These are phyloP conservation scores for Leucocoprinus birnbaumii DNA, from an alignment of 768 basidiomycete genomes.

Conservation along the genomic window DNA sequence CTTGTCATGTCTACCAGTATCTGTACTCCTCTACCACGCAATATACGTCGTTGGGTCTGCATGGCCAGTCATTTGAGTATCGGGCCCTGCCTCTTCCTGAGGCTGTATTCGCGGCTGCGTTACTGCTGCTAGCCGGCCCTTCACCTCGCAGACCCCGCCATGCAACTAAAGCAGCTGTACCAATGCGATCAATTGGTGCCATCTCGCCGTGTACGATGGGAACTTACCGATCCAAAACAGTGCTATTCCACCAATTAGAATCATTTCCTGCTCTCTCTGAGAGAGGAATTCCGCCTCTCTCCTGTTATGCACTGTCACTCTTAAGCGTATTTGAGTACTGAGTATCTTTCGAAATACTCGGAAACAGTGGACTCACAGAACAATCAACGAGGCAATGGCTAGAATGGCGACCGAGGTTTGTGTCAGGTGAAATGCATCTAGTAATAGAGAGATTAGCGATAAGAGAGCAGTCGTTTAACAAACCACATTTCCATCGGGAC, in stretches of 20 bases:
- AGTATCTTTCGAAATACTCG: neutral
- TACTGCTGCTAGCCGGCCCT: conserved; percentile 15
- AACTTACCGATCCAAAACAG: conserved; percentile 74
- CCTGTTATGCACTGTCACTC: conserved; percentile 67
- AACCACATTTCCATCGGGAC: too few species aligned
- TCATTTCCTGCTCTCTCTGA: conserved; percentile 69
- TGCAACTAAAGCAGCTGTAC: conserved; percentile 36
- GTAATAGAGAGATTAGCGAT: neutral
- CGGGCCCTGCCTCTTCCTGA: conserved; percentile 13
- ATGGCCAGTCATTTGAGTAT: conserved; percentile 31
- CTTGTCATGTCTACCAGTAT: conserved; percentile 1
- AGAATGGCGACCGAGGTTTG: conserved; percentile 74
- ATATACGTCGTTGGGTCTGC: conserved; percentile 56
- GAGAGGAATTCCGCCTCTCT: conserved; percentile 59
- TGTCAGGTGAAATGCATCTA: conserved; percentile 63
- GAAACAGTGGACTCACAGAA: conserved; percentile 46
- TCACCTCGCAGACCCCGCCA: conserved; percentile 39
- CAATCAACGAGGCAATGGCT: conserved; percentile 60
- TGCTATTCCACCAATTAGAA: conserved; percentile 68
- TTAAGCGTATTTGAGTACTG: conserved; percentile 29
- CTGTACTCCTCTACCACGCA: conserved; percentile 71
- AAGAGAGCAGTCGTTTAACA: too few species aligned
- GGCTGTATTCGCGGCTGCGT: conserved; percentile 15
- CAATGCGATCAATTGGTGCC: neutral
- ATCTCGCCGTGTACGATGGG: too few species aligned